Evolutionary conservation across 768 basidiomycete genomes (phyloP), one percentile per base, ranked within the genome.

Genomic region (Lentinula boryana): DNA sequence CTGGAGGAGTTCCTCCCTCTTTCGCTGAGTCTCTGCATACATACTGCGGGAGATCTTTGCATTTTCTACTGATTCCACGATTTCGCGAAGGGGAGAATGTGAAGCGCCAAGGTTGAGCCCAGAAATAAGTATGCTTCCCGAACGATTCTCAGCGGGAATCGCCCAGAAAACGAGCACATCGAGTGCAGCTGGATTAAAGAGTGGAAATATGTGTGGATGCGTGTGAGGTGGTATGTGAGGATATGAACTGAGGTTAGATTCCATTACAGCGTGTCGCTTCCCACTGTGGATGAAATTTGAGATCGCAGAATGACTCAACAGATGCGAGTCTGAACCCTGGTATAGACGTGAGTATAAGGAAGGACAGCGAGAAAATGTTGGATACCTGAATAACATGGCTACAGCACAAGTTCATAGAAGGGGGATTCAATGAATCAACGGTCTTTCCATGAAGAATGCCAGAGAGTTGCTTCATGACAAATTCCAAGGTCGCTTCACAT

Each of bases 1-100:
- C 54, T 84, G 77, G 56, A 95, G 67, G 35, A 95, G 74, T 55
- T 85, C 84, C 64, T 72, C 70, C 68, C 84, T 85, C 71, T 94
- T 86, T 52, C 88, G 78, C 63, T 82, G 84, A 4, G 94, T 96
- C 76, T 98, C 93, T 21, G 92, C 93, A 68, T 93, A 98, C 83
- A 97, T 93, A 63, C 84, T 92, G 49, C 93, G 82, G 62, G 86
- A 89, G 23, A 79, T 80, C 72, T 91, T 90, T 10, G 80, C 80
- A 49, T 73, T 76, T 67, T 86, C 85, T 9, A 83, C 80, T 18
- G 81, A 78, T 52, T 83, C 78, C 5, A 94, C 78, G 40, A 87
- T 75, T 52, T 80, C 78, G 16, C 82, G 76, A 60, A 96, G 76
- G 13, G 83, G 72, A 10, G 85, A 90, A 68, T 91, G 87, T 3